These are phyloP conservation scores for Dendrobium nobile DNA, from an alignment of 106 monocot genomes.

Conservation along the genomic window DNA sequence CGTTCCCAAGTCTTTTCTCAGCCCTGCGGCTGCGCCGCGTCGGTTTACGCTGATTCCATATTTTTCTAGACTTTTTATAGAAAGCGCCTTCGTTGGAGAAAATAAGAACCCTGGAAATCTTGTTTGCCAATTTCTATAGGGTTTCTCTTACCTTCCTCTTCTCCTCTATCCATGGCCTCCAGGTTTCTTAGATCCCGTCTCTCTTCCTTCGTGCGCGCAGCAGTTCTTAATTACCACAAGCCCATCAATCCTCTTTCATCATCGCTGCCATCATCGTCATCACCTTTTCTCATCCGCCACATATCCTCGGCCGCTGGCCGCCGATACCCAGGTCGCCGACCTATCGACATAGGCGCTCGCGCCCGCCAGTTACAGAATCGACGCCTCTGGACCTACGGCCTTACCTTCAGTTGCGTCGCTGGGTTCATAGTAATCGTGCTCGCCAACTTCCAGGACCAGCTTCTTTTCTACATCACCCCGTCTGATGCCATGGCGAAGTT, in stretches of 20 bases:
- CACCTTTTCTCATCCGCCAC: conserved; percentile 11
- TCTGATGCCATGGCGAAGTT: conserved; percentile 67
- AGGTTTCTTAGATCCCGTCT: conserved; percentile 24
- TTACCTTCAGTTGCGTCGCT: conserved; percentile 84
- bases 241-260: not conserved
- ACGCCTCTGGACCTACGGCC: conserved; percentile 91
- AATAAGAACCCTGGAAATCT: too few relatives aligned
- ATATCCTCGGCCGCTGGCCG: conserved; percentile 18
- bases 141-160: not conserved
- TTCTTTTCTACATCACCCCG: conserved; percentile 94
- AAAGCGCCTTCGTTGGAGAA: too few relatives aligned
- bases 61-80: too few relatives aligned
- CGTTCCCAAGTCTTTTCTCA: too few relatives aligned
- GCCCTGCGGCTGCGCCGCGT: too few relatives aligned
- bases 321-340: conserved; percentile 25
- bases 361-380: conserved; percentile 90
- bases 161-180: conserved; percentile 17
- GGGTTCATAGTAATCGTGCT: conserved; percentile 92
- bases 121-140: not conserved
- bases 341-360: conserved; percentile 81
- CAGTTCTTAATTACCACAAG: not conserved
- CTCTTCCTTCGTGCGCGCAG: conserved; percentile 11
- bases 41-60: too few relatives aligned
- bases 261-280: not conserved
- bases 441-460: conserved; percentile 88